Evolutionary conservation across 2,329 filamentous ascomycete genomes (phyloP).

Genomic region (Trichoderma cornu-damae): DNA sequence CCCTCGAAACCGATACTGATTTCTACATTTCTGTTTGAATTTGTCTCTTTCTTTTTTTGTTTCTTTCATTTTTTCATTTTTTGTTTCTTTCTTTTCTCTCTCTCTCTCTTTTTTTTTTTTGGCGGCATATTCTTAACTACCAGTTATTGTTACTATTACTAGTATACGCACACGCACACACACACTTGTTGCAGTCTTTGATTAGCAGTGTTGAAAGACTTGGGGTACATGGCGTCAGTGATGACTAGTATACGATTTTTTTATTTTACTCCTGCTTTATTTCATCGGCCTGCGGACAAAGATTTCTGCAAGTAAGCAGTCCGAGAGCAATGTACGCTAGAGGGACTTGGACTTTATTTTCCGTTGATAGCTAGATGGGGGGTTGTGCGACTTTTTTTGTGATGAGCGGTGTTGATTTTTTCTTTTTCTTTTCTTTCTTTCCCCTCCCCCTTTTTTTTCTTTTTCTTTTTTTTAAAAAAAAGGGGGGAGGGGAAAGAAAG

Average conservation of each 20-base stretch:
- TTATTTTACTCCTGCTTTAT: background rate
- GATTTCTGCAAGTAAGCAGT: background rate
- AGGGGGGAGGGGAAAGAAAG: too few relatives aligned
- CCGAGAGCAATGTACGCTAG: background rate
- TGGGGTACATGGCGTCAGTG: background rate
- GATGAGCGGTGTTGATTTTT: too few relatives aligned
- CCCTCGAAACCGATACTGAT: slow-evolving; percentile 28
- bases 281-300: background rate
- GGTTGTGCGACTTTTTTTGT: background rate
- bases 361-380: background rate
- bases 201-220: background rate
- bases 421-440: too few relatives aligned
- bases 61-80: too few relatives aligned
- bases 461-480: too few relatives aligned
- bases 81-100: too few relatives aligned
- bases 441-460: background rate
- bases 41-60: background rate
- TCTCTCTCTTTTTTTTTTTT: too few relatives aligned
- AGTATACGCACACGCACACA: background rate
- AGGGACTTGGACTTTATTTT: background rate
- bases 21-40: background rate
- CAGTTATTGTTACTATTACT: background rate
- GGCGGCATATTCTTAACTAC: background rate
- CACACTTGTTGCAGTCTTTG: background rate
- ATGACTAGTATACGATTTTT: slow-evolving; percentile 7